Evolutionary conservation across 2,329 filamentous ascomycete species (phyloP).

Genomic region (Penicillium sp.): DNA sequence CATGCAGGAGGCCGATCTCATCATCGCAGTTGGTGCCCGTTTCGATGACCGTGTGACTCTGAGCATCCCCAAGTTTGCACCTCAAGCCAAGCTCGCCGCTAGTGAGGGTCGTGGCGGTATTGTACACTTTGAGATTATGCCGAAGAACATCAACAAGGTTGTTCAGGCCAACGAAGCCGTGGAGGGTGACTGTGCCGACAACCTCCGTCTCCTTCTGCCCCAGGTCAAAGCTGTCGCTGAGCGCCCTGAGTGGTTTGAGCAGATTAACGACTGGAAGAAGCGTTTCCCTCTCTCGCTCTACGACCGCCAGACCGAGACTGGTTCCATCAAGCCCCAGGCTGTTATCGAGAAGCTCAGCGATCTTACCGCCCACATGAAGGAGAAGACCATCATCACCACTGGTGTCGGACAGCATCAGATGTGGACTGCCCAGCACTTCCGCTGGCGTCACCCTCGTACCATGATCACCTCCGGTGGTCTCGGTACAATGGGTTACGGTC

Average conservation of each 20-base stretch:
- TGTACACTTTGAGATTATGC: slow-evolving; percentile 96
- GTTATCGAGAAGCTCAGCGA: slow-evolving; percentile 87
- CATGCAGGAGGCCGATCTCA: slow-evolving; percentile 93
- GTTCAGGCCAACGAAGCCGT: slow-evolving; percentile 94
- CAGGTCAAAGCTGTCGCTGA: slow-evolving; percentile 61
- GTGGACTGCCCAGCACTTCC: slow-evolving; percentile 97
- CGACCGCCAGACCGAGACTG: slow-evolving; percentile 70
- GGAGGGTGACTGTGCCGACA: slow-evolving; percentile 83
- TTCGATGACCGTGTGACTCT: slow-evolving; percentile 95
- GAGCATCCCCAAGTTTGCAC: slow-evolving; percentile 80
- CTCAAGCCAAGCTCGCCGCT: slow-evolving; percentile 78
- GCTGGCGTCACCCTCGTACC: slow-evolving; percentile 84
- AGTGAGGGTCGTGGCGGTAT: slow-evolving; percentile 86
- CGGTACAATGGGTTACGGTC: slow-evolving; percentile 92
- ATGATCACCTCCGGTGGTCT: slow-evolving; percentile 97
- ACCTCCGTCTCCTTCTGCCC: slow-evolving; percentile 71
- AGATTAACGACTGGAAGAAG: slow-evolving; percentile 87
- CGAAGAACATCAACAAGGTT: slow-evolving; percentile 99
- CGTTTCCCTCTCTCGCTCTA: slow-evolving; percentile 82
- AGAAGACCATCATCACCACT: slow-evolving; percentile 82
- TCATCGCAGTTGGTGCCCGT: slow-evolving; percentile 87
- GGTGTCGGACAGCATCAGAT: slow-evolving; percentile 98
- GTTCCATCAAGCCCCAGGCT: slow-evolving; percentile 89
- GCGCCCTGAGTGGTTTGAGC: slow-evolving; percentile 78
- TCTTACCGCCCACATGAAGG: slow-evolving; percentile 73